Evolutionary conservation across 1,284 basidiomycete species (phyloP).

Genomic region (Cryptococcus sp.): DNA sequence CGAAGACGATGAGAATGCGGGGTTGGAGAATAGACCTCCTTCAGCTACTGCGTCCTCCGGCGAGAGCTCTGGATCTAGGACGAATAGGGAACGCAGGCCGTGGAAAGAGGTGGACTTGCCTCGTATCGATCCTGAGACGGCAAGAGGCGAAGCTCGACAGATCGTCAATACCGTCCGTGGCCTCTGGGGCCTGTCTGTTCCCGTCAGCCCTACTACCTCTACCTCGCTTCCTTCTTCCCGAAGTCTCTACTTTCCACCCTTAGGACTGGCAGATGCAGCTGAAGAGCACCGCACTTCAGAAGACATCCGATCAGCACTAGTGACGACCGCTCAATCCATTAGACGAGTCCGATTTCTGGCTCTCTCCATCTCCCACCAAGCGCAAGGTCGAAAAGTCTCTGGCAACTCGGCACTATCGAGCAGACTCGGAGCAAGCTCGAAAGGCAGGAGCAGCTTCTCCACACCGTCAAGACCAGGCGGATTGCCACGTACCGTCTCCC

Average conservation of each 20-base stretch:
- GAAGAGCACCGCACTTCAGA: slow-evolving; percentile 8
- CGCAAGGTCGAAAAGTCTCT: slow-evolving; percentile 17
- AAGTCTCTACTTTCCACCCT: slow-evolving; percentile 9
- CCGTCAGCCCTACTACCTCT: slow-evolving; percentile 17
- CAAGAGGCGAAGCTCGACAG: slow-evolving; percentile 31
- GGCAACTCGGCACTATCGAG: too few relatives aligned
- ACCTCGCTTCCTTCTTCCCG: slow-evolving; percentile 8
- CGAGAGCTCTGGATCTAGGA: not conserved
- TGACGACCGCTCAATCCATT: slow-evolving; percentile 39
- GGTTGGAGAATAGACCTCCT: slow-evolving; percentile 25
- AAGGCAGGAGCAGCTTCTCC: slow-evolving; percentile 22
- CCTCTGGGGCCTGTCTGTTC: slow-evolving; percentile 25
- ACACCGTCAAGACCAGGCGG: slow-evolving; percentile 41
- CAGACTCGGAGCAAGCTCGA: slow-evolving; percentile 3
- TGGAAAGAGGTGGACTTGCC: slow-evolving; percentile 47
- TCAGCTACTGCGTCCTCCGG: not conserved
- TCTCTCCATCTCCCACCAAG: slow-evolving; percentile 20
- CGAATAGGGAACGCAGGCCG: slow-evolving; percentile 25
- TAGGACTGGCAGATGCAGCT: slow-evolving; percentile 4
- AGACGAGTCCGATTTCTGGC: slow-evolving; percentile 37
- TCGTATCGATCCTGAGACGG: slow-evolving; percentile 30
- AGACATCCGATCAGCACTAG: slow-evolving; percentile 19
- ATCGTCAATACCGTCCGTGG: slow-evolving; percentile 22
- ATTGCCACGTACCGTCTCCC: slow-evolving; percentile 28
- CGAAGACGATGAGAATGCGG: slow-evolving; percentile 32